Evolutionary conservation across 192 early-diverging fungal genomes (phyloP).

Genomic region (Podila epigama): DNA sequence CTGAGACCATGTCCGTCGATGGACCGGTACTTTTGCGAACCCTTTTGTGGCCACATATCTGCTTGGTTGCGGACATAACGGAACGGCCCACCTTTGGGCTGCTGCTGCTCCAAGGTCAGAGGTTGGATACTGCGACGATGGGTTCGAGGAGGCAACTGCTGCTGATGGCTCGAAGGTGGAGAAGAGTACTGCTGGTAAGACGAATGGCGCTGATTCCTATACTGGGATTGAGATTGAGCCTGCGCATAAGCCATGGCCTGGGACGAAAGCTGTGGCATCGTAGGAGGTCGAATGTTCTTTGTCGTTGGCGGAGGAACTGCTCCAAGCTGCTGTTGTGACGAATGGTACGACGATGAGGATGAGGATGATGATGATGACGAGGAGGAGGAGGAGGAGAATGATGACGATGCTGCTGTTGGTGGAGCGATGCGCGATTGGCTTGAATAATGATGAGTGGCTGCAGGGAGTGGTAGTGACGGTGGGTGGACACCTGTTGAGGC

Average conservation of each 20-base stretch:
- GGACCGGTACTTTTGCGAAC: conserved; percentile 48
- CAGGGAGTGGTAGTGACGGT: neutral
- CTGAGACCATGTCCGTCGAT: conserved; percentile 43
- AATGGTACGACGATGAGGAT: conserved; percentile 7
- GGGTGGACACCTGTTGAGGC: neutral
- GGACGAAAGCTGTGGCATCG: conserved; percentile 42
- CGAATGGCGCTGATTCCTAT: conserved; percentile 10
- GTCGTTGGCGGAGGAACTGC: conserved; percentile 25
- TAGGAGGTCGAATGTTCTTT: conserved; percentile 42
- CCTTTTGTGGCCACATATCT: conserved; percentile 45
- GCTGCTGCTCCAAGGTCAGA: conserved; percentile 38
- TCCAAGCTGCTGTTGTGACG: conserved; percentile 10
- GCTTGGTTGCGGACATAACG: conserved; percentile 47
- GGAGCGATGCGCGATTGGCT: neutral
- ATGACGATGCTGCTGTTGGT: neutral
- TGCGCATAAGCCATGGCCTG: conserved; percentile 46
- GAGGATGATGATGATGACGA: neutral
- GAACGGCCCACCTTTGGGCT: conserved; percentile 45
- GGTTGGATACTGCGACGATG: conserved; percentile 51
- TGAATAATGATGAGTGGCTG: neutral
- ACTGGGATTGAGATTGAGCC: conserved; percentile 5
- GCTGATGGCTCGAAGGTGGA: neutral
- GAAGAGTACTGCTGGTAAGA: conserved; percentile 11
- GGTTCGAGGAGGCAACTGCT: conserved; percentile 37
- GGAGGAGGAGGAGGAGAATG: neutral